phyloP scores from a whole-genome alignment of 2,329 filamentous ascomycete species.

The Aspergillus sp. region DNA sequence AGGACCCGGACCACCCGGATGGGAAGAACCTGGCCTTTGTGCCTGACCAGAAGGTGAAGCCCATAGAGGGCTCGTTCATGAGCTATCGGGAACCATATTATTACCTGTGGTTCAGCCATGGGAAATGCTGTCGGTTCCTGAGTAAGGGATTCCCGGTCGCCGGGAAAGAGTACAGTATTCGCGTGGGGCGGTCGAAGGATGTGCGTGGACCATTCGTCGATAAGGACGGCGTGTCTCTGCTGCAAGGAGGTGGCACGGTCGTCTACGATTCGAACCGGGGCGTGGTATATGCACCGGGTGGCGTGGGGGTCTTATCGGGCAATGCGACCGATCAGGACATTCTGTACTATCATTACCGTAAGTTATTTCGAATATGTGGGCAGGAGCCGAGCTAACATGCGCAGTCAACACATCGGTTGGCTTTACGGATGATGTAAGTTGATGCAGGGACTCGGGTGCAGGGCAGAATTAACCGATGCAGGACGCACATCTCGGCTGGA shows the following conservation, averaged over 20 bases:
- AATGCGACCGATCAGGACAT: conserved; percentile 28
- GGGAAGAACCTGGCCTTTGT: conserved; percentile 28
- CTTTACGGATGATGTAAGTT: conserved; percentile 24
- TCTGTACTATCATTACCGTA: conserved; percentile 41
- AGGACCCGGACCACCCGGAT: conserved; percentile 19
- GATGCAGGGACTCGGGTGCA: not conserved
- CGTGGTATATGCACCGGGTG: conserved; percentile 39
- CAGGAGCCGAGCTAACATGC: not conserved
- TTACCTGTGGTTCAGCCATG: conserved; percentile 41
- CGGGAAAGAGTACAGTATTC: conserved; percentile 38
- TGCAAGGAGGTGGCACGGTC: conserved; percentile 33
- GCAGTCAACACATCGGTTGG: conserved; percentile 34
- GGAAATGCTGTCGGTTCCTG: conserved; percentile 36
- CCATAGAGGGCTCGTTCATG: conserved; percentile 37
- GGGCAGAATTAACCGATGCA: conserved; percentile 11
- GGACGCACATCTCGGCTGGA: conserved; percentile 39
- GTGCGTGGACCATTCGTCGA: conserved; percentile 37
- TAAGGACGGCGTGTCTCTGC: conserved; percentile 22
- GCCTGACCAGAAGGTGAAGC: conserved; percentile 19
- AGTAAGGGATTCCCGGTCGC: conserved; percentile 20
- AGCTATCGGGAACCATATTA: conserved; percentile 36
- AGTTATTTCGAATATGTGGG: conserved; percentile 7
- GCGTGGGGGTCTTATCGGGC: conserved; percentile 31
- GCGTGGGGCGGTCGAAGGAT: conserved; percentile 33
- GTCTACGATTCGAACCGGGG: conserved; percentile 41